Evolutionary conservation across 169 alveolate species (phyloP).

Genomic region (Plasmodium sp.): DNA sequence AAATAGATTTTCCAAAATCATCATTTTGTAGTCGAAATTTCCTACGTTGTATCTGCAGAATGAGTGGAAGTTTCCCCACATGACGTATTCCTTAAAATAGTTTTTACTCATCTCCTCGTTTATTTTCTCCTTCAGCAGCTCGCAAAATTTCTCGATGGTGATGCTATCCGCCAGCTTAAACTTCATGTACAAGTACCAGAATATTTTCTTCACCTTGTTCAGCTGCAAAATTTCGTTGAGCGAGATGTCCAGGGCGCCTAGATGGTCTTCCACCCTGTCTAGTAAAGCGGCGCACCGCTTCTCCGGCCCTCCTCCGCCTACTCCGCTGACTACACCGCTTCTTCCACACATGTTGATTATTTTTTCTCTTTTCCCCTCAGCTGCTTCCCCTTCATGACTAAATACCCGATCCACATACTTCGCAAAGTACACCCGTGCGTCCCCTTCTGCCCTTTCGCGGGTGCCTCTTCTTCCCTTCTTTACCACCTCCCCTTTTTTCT

Average conservation of each 20-base stretch:
- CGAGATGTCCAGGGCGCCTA: conserved; percentile 4
- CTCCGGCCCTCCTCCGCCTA: neutral
- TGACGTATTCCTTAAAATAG: conserved; percentile 64
- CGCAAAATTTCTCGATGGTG: conserved; percentile 34
- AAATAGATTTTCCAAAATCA: conserved; percentile 46
- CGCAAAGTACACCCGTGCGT: neutral
- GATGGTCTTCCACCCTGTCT: conserved; percentile 1
- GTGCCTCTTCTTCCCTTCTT: neutral
- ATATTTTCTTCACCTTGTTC: conserved; percentile 24
- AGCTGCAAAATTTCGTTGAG: conserved; percentile 37
- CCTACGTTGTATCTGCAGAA: conserved; percentile 10
- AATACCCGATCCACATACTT: neutral
- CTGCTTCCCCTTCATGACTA: neutral
- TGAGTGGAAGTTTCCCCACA: conserved; percentile 2
- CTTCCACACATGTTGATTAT: neutral
- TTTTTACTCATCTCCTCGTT: conserved; percentile 25
- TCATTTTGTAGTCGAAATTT: conserved; percentile 31
- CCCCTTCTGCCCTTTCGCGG: neutral
- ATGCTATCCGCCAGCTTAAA: neutral
- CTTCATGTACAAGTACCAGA: conserved; percentile 72
- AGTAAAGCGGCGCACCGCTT: neutral
- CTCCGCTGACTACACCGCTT: neutral
- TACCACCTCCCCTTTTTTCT: neutral
- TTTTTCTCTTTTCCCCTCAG: neutral
- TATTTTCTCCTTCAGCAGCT: conserved; percentile 31